These are phyloP conservation scores for Diaporthe vaccinii DNA, from an alignment of 2,329 filamentous ascomycete species.

Conservation along the genomic window DNA sequence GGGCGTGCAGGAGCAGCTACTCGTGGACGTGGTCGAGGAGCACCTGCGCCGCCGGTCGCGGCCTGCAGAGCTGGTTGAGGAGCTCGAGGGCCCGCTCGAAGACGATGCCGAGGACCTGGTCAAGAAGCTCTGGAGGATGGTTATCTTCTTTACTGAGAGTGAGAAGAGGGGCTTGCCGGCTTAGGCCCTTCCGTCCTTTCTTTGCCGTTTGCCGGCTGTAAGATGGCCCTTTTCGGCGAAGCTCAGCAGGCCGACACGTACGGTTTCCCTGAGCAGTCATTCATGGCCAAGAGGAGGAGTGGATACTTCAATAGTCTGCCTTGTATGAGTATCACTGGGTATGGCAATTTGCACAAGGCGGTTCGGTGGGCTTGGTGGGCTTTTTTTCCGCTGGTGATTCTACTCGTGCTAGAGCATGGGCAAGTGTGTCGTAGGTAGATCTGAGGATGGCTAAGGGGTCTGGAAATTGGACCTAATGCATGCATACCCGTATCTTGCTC, in stretches of 20 bases:
- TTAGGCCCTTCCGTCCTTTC: conserved; percentile 50
- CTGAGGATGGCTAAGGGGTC: no score
- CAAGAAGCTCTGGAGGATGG: conserved; percentile 98
- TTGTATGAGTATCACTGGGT: background rate
- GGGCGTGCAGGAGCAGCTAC: conserved; percentile 94
- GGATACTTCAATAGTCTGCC: background rate
- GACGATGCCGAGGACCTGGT: conserved; percentile 95
- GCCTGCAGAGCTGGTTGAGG: conserved; percentile 85
- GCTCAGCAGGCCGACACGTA: background rate
- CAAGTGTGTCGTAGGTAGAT: background rate
- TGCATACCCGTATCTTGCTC: background rate
- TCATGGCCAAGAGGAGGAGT: background rate
- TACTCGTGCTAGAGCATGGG: background rate
- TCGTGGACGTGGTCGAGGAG: conserved; percentile 93
- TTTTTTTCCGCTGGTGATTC: background rate
- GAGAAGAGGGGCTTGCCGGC: conserved; percentile 89
- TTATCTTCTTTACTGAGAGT: conserved; percentile 96
- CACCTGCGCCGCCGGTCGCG: conserved; percentile 82
- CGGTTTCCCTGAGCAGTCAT: no score
- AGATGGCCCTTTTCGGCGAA: no score
- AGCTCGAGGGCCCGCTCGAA: conserved; percentile 89
- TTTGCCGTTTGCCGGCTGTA: no score
- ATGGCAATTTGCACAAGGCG: background rate
- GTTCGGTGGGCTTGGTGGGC: background rate
- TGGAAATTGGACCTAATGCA: conserved; percentile 3